Evolutionary conservation across 176 grass and related monocot genomes (phyloP).

Genomic region (Zizania latifolia): DNA sequence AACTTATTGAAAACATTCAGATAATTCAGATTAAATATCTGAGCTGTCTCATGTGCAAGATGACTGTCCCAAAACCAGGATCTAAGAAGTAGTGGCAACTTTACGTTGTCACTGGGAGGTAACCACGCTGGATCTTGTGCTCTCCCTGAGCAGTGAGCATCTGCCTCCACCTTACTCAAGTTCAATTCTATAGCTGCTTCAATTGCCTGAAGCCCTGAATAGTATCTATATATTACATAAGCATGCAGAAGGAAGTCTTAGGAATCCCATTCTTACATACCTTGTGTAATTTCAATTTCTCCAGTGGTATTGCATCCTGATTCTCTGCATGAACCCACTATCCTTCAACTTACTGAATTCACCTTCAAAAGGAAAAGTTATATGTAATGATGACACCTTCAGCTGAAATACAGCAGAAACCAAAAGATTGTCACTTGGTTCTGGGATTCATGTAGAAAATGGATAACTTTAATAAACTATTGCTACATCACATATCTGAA

Average conservation of each 20-base stretch:
- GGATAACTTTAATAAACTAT: background rate
- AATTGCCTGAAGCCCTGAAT: constrained; percentile 82
- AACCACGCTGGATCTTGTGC: constrained; percentile 97
- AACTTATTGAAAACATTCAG: background rate
- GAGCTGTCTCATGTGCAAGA: constrained; percentile 59
- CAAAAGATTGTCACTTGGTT: constrained; percentile 8
- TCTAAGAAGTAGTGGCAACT: constrained; percentile 84
- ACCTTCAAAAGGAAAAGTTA: constrained; percentile 92
- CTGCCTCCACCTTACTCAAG: constrained; percentile 84
- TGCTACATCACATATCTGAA: background rate
- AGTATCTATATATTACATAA: constrained; percentile 19
- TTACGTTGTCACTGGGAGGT: constrained; percentile 86
- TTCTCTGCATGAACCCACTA: constrained; percentile 72
- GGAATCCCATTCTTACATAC: constrained; percentile 32
- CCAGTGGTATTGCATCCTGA: constrained; percentile 94
- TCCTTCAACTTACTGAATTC: constrained; percentile 80
- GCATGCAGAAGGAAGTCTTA: constrained; percentile 5
- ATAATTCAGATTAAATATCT: constrained; percentile 46
- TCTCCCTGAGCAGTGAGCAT: constrained; percentile 95
- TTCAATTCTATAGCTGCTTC: constrained; percentile 93
- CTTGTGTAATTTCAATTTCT: constrained; percentile 88
- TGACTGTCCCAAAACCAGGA: constrained; percentile 66
- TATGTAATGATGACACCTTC: constrained; percentile 74
- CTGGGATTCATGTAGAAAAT: background rate
- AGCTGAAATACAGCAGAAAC: constrained; percentile 53